phyloP scores from a whole-genome alignment of 345 rosid genomes.

The Clausena lansium region DNA sequence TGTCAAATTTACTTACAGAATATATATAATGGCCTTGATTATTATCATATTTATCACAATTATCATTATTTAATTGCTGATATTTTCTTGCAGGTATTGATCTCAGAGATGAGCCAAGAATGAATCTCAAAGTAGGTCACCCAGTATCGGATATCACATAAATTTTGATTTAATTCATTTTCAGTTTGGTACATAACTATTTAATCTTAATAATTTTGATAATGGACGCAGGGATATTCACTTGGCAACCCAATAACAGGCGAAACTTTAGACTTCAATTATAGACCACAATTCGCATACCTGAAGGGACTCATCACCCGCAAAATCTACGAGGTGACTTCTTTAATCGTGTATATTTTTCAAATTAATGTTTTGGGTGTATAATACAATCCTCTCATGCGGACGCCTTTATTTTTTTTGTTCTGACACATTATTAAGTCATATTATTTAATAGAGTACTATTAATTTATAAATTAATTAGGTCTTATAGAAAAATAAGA shows the following conservation, averaged over 20 bases:
- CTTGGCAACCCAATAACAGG: slow-evolving; percentile 32
- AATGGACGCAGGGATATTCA: slow-evolving; percentile 21
- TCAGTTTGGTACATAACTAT: too few species aligned
- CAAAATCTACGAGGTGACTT: slow-evolving; percentile 28
- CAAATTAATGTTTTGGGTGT: too few species aligned
- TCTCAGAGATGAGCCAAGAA: neutral
- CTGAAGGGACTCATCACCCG: slow-evolving; percentile 9
- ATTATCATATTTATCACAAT: too few species aligned
- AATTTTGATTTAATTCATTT: neutral
- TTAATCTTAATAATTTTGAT: neutral
- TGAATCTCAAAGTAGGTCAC: slow-evolving; percentile 12
- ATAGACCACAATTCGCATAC: slow-evolving; percentile 10
- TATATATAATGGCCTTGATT: too few species aligned
- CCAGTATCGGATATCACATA: neutral
- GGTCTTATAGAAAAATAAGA: too few species aligned
- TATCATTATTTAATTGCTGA: too few species aligned
- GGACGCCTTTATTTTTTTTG: too few species aligned
- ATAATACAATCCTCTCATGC: too few species aligned
- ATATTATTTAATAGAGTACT: too few species aligned
- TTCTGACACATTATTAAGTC: too few species aligned
- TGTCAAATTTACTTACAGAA: too few species aligned
- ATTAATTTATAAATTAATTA: too few species aligned
- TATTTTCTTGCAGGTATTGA: neutral
- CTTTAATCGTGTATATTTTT: neutral
- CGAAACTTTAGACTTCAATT: fast-evolving